Evolutionary conservation across 441 rosid species (phyloP).

Genomic region (Jatropha multifida): DNA sequence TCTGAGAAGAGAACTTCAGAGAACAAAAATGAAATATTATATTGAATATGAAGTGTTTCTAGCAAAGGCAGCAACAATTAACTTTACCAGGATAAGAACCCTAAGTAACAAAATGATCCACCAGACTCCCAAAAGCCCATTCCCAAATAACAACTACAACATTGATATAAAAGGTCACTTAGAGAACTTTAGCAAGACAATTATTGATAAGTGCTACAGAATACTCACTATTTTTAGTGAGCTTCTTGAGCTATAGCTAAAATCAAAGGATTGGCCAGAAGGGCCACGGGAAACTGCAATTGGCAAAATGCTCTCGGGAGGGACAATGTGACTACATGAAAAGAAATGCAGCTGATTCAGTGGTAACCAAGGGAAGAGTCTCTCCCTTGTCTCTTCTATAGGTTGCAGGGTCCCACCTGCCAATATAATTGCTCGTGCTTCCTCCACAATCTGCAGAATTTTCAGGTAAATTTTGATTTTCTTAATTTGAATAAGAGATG

Average conservation of each 20-base stretch:
- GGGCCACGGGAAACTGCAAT: constrained; percentile 84
- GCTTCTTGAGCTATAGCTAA: constrained; percentile 82
- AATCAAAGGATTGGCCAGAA: constrained; percentile 77
- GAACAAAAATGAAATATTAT: background rate
- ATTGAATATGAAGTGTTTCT: constrained; percentile 12
- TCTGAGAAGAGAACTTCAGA: background rate
- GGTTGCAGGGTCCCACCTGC: constrained; percentile 99
- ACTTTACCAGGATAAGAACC: background rate
- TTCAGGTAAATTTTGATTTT: constrained; percentile 14
- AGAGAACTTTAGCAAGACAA: constrained; percentile 2
- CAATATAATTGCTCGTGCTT: constrained; percentile 82
- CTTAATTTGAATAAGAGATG: background rate
- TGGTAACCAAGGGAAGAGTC: constrained; percentile 88
- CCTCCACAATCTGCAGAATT: constrained; percentile 64
- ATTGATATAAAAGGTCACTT: background rate
- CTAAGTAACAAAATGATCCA: background rate
- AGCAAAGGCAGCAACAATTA: background rate
- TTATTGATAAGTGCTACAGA: constrained; percentile 15
- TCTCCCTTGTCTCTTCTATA: constrained; percentile 90
- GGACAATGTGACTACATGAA: constrained; percentile 88
- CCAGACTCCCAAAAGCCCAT: background rate
- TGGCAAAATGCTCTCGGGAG: constrained; percentile 83
- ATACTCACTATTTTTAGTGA: constrained; percentile 57
- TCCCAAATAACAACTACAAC: background rate
- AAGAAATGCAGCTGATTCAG: constrained; percentile 68